Base-by-base conservation (phyloP, 2,329 filamentous ascomycete species). In the Talaromyces sp. region DNA sequence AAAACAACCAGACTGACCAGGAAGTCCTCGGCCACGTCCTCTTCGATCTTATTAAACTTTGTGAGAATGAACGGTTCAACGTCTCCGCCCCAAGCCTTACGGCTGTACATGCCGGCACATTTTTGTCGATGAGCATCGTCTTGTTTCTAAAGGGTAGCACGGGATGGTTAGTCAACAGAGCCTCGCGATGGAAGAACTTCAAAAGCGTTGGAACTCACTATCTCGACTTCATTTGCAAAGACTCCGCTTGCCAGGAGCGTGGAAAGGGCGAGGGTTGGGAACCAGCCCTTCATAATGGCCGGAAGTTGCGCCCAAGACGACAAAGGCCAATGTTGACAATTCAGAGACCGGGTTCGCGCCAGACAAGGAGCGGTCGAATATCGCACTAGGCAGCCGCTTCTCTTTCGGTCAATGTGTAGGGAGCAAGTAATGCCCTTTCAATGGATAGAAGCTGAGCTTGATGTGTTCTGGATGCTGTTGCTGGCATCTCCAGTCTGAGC, bases 61-160 rank as follows among this genome's bases (percentile, higher is more conserved):
- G 91, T 83, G 67, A 89, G 83, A 73, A 97, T 96, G 78, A 91
- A 96, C 21, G 93, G 93, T 67, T 97, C 91, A 62, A 91, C 84
- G 38, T 86, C 84, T 61, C 93, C 93, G 68, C 91, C 91, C 93
- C 93, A 97, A 56, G 88, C 84, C 70, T 86, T 89, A 72, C 86
- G 88, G 78, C 90, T 92, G 80, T 97, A 97, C 92, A 97, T 97
- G 79, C 93, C 91, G 80, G 82, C 80, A 79, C 93, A 97, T 84
- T 88, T 85, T 79, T 96, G 90, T 70, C 86, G 83, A 70, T 93
- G 89, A 38, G 88, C 83, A 56, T 90, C 85, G 59, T 86, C 85
- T 72, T 94, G 83, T 74, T 91, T 88, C 90, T 95, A 65, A 65
- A 19, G 31, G 26, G n/a, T 48, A 48, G 24, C 46, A 14, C 19